These are phyloP conservation scores for Rheum nobile DNA, from an alignment of 148 eudicot genomes.

Conservation along the genomic window DNA sequence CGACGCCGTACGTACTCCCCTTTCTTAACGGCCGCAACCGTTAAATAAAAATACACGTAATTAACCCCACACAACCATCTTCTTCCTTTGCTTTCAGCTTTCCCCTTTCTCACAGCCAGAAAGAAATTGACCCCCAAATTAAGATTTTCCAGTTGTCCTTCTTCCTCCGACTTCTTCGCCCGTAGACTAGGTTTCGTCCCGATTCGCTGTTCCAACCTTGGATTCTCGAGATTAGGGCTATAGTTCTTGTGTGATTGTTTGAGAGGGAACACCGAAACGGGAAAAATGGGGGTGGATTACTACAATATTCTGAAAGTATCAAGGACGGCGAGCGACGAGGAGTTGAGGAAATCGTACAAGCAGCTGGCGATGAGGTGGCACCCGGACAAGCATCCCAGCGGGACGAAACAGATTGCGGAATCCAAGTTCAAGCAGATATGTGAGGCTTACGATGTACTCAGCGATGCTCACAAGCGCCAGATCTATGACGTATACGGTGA, in stretches of 20 bases:
- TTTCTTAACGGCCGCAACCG: neutral
- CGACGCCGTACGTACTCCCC: conserved; percentile 1
- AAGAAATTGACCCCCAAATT: neutral
- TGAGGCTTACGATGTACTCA: conserved; percentile 78
- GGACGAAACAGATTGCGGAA: conserved; percentile 42
- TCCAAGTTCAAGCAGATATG: conserved; percentile 85
- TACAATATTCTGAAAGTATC: conserved; percentile 32
- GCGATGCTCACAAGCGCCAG: conserved; percentile 62
- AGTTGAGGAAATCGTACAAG: conserved; percentile 65
- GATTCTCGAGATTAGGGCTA: neutral
- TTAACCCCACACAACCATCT: neutral
- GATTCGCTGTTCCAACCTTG: neutral
- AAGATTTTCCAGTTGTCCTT: neutral
- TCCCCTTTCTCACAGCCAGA: too few relatives aligned
- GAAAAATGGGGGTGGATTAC: conserved; percentile 64
- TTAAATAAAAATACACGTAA: neutral
- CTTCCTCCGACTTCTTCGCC: conserved; percentile 5
- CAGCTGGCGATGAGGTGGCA: conserved; percentile 90
- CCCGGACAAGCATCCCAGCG: conserved; percentile 69
- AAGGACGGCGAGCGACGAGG: conserved; percentile 26
- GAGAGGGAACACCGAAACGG: neutral
- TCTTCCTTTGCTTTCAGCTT: neutral
- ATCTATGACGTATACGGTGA: conserved; percentile 74
- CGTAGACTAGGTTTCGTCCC: neutral
- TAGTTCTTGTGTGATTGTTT: neutral